Conservation (phyloP, 768 basidiomycete genomes). For the Lentinula guzmanii region DNA sequence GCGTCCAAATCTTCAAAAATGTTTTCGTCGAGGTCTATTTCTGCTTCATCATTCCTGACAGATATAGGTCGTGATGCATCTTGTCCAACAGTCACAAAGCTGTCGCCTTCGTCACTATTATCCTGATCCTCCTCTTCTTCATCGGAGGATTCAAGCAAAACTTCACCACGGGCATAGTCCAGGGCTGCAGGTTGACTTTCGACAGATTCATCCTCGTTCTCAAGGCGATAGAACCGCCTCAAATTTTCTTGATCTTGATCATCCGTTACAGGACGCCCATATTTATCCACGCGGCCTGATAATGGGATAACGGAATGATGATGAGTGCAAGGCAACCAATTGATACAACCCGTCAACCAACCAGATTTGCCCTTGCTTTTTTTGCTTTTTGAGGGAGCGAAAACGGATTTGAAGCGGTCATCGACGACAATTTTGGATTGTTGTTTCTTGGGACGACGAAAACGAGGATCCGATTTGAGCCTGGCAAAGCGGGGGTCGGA, state of each 20-base stretch:
- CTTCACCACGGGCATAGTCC: slow-evolving; percentile 90
- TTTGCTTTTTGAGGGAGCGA: slow-evolving; percentile 40
- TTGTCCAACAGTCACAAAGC: slow-evolving; percentile 44
- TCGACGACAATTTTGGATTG: slow-evolving; percentile 83
- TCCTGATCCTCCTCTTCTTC: slow-evolving; percentile 58
- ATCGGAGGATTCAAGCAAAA: slow-evolving; percentile 82
- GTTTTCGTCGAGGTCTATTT: slow-evolving; percentile 79
- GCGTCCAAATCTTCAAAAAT: slow-evolving; percentile 67
- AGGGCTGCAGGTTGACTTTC: slow-evolving; percentile 31
- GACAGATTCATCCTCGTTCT: slow-evolving; percentile 33
- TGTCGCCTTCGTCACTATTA: slow-evolving; percentile 31
- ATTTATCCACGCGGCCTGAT: slow-evolving; percentile 78
- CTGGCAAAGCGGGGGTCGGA: slow-evolving; percentile 86
- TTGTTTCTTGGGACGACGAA: slow-evolving; percentile 77
- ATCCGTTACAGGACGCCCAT: slow-evolving; percentile 68
- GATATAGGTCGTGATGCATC: slow-evolving; percentile 37
- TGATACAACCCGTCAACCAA: slow-evolving; percentile 9
- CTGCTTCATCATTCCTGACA: slow-evolving; percentile 36
- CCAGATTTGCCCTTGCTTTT: slow-evolving; percentile 25
- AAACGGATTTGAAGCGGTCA: slow-evolving; percentile 82
- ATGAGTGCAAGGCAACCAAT: slow-evolving; percentile 7
- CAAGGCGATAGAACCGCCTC: slow-evolving; percentile 75
- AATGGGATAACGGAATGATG: background rate
- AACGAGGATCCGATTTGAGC: slow-evolving; percentile 88
- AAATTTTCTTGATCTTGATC: slow-evolving; percentile 72